These are phyloP conservation scores for Yamadazyma diospyri DNA, from an alignment of 1,139 yeast species.

Conservation along the genomic window DNA sequence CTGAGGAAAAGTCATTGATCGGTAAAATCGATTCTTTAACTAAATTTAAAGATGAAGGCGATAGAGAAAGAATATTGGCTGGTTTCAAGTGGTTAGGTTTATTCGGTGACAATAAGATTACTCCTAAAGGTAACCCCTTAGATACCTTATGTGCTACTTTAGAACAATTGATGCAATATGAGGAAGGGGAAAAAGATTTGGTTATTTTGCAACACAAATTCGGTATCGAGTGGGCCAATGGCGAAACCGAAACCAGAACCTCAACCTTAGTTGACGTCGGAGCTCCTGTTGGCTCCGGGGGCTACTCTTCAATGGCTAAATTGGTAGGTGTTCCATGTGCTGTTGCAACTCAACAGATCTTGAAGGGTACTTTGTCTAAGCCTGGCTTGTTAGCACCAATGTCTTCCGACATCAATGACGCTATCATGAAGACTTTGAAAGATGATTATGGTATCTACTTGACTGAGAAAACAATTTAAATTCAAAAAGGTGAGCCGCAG, in stretches of 20 bases:
- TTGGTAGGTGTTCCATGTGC: slow-evolving; percentile 98
- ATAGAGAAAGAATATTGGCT: slow-evolving; percentile 78
- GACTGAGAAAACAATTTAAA: slow-evolving; percentile 70
- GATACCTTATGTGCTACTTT: slow-evolving; percentile 96
- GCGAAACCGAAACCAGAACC: slow-evolving; percentile 85
- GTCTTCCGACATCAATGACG: slow-evolving; percentile 83
- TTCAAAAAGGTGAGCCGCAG: too few relatives aligned
- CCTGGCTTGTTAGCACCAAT: slow-evolving; percentile 91
- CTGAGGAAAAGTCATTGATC: slow-evolving; percentile 67
- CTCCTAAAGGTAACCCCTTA: slow-evolving; percentile 90
- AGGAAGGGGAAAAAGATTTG: slow-evolving; percentile 90
- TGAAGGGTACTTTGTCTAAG: slow-evolving; percentile 70
- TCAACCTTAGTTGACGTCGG: slow-evolving; percentile 95
- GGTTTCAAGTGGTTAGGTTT: slow-evolving; percentile 95
- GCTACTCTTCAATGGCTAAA: slow-evolving; percentile 98
- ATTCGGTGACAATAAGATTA: slow-evolving; percentile 70
- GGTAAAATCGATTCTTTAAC: slow-evolving; percentile 76
- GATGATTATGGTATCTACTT: slow-evolving; percentile 85
- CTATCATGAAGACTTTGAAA: slow-evolving; percentile 87
- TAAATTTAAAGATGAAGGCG: slow-evolving; percentile 74
- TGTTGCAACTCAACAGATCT: slow-evolving; percentile 84
- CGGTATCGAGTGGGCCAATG: slow-evolving; percentile 95
- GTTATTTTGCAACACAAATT: slow-evolving; percentile 96
- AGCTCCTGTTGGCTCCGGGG: slow-evolving; percentile 49
- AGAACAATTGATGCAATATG: slow-evolving; percentile 95